Conservation (phyloP, 2,329 filamentous ascomycete species). For the Aureobasidium leucospermi region DNA sequence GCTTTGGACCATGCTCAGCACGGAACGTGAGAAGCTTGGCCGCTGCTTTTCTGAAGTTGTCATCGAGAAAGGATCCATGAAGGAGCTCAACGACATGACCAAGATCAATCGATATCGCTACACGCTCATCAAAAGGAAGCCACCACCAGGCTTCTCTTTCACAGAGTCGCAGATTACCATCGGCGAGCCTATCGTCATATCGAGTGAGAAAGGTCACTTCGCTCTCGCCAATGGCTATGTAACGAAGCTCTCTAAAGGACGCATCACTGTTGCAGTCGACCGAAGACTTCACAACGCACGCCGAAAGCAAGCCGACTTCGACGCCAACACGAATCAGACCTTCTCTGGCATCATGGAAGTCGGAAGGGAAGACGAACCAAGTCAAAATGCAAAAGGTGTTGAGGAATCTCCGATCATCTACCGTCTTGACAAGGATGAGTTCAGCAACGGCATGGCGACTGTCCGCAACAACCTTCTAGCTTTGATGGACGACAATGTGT, state of each 20-base stretch:
- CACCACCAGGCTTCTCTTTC: constrained; percentile 64
- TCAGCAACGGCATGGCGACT: constrained; percentile 94
- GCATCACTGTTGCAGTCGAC: constrained; percentile 85
- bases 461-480: constrained; percentile 90
- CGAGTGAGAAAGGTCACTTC: constrained; percentile 91
- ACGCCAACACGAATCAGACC: constrained; percentile 69
- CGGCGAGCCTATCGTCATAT: constrained; percentile 92
- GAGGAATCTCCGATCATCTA: constrained; percentile 56
- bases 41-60: constrained; percentile 85
- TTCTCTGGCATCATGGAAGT: constrained; percentile 93
- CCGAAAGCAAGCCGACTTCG: constrained; percentile 66
- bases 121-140: constrained; percentile 65
- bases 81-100: constrained; percentile 52
- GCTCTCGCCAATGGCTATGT: constrained; percentile 90
- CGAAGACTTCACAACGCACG: constrained; percentile 81
- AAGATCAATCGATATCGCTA: constrained; percentile 93
- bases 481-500: constrained; percentile 74
- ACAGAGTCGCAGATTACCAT: constrained; percentile 79
- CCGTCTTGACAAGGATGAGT: constrained; percentile 93
- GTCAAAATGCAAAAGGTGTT: constrained; percentile 17
- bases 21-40: constrained; percentile 77
- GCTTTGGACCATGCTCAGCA: constrained; percentile 91
- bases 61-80: constrained; percentile 68
- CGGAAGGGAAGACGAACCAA: constrained; percentile 40
- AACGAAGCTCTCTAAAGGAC: constrained; percentile 63